These are phyloP conservation scores for Comarum palustre DNA, from an alignment of 306 rosid species.

Conservation along the genomic window DNA sequence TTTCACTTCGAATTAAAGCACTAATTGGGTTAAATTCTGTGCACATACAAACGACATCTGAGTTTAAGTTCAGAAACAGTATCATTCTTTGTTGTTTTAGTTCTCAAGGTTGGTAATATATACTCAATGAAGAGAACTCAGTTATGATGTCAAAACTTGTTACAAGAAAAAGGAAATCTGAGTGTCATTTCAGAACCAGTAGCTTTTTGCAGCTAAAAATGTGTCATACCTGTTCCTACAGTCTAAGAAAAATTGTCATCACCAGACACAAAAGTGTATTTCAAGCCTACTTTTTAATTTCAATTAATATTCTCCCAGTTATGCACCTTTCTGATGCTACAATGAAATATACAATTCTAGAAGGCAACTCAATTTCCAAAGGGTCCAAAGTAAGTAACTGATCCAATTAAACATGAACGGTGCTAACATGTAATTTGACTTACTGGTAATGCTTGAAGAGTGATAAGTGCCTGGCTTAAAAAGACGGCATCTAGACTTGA, in stretches of 20 bases:
- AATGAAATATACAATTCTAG: not conserved
- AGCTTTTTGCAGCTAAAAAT: not conserved
- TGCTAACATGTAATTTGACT: conserved; percentile 34
- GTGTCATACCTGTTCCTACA: not conserved
- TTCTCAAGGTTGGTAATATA: not conserved
- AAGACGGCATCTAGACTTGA: conserved; percentile 91
- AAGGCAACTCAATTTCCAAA: not conserved
- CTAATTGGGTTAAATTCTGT: not conserved
- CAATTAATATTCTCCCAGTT: not conserved
- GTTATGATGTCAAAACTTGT: not conserved
- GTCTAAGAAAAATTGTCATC: not conserved
- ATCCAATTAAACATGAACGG: not conserved
- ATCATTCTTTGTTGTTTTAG: not conserved
- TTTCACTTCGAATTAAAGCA: conserved; percentile 1
- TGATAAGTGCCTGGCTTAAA: conserved; percentile 70
- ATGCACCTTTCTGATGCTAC: not conserved
- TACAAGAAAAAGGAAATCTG: not conserved
- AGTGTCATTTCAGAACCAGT: not conserved
- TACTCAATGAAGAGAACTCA: not conserved
- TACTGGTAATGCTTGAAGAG: conserved; percentile 84
- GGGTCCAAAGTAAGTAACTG: not conserved
- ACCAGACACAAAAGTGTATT: not conserved
- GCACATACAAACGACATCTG: not conserved
- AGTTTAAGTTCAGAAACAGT: not conserved
- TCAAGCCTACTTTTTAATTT: not conserved